Evolutionary conservation across 2,329 filamentous ascomycete genomes (phyloP).

Genomic region (Colletotrichum simmondsii): DNA sequence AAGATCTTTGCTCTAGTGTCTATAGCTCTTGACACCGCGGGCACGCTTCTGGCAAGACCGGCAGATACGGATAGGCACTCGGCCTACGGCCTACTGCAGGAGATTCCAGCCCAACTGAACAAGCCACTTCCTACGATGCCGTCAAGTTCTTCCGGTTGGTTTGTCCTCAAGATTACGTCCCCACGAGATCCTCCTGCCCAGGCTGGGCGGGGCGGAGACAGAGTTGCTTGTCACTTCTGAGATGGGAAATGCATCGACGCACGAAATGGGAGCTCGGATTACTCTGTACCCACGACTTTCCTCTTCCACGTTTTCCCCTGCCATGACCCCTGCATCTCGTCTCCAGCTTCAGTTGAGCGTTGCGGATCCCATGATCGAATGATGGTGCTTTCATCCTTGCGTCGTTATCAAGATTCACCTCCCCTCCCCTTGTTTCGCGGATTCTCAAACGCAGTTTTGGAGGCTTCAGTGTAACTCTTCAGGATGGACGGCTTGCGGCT

Average conservation of each 20-base stretch:
- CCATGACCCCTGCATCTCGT: conserved; percentile 10
- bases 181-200: conserved; percentile 19
- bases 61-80: neutral
- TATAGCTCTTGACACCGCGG: neutral
- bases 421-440: neutral
- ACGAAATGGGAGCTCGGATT: conserved; percentile 16
- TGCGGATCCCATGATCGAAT: conserved; percentile 13
- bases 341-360: conserved; percentile 14
- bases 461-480: neutral
- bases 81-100: neutral
- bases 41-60: neutral
- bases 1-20: neutral
- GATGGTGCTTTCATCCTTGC: conserved; percentile 11
- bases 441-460: neutral
- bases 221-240: conserved; percentile 11
- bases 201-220: conserved; percentile 12
- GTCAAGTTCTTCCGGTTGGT: neutral
- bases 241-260: conserved; percentile 11
- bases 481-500: neutral
- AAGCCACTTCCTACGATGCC: conserved; percentile 13
- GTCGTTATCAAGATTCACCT: neutral
- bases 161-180: conserved; percentile 17
- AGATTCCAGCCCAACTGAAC: neutral
- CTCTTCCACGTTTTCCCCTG: conserved; percentile 2
- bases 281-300: neutral